phyloP scores from a whole-genome alignment of 164 flowering plant species.

The Aristolochia fimbriata region DNA sequence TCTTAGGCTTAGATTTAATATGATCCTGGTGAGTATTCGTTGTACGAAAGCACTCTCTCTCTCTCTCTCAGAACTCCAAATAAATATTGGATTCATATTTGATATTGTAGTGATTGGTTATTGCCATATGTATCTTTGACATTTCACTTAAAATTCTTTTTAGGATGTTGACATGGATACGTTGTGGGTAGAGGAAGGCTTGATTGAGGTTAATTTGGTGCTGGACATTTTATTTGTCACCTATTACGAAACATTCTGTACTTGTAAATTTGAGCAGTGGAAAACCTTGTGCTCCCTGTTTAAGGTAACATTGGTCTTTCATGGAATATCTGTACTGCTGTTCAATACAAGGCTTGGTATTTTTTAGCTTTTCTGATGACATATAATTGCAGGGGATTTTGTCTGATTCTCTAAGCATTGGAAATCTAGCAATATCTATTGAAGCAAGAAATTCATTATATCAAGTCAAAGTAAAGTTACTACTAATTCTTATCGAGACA shows the following conservation, averaged over 20 bases:
- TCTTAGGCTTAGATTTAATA: no score
- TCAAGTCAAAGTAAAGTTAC: slow-evolving; percentile 68
- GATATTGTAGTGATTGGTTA: not conserved
- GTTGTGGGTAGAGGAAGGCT: slow-evolving; percentile 89
- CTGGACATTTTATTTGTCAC: slow-evolving; percentile 79
- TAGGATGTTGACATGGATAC: slow-evolving; percentile 77
- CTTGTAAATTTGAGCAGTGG: slow-evolving; percentile 65
- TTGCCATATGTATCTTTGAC: not conserved
- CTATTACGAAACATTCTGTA: slow-evolving; percentile 71
- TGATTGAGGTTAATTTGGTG: slow-evolving; percentile 69
- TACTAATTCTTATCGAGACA: slow-evolving; percentile 77
- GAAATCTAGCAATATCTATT: slow-evolving; percentile 51
- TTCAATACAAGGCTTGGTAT: not conserved
- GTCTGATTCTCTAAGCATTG: slow-evolving; percentile 49
- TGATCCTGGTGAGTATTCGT: no score
- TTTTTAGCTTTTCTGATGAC: not conserved
- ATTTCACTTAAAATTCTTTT: slow-evolving; percentile 1
- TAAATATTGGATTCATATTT: no score
- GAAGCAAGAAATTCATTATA: slow-evolving; percentile 47
- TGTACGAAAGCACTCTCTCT: no score
- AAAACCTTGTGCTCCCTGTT: slow-evolving; percentile 56
- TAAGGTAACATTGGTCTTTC: slow-evolving; percentile 38
- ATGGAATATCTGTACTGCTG: no score
- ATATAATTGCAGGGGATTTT: slow-evolving; percentile 45
- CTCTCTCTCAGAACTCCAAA: no score